Percentiles rank a stretch among this genome's conserved stretches.
phyloP scores from a whole-genome alignment of 148 eudicot species.

The Fagopyrum homotropicum region DNA sequence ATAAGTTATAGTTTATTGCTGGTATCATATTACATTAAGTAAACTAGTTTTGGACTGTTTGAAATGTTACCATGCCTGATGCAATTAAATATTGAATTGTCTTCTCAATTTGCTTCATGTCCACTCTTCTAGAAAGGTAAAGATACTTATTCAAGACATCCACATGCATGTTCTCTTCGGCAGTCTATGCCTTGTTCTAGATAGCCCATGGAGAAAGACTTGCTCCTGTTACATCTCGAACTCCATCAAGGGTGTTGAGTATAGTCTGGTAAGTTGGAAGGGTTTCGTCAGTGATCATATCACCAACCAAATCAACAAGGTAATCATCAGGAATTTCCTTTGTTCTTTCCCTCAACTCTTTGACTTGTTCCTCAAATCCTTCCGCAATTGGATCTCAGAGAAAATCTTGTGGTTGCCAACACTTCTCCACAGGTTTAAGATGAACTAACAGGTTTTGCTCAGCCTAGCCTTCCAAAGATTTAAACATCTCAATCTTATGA shows the following conservation, averaged over 20 bases:
- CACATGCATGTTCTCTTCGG: constrained; percentile 44
- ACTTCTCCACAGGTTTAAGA: constrained; percentile 38
- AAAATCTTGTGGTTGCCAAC: constrained; percentile 48
- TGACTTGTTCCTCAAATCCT: constrained; percentile 36
- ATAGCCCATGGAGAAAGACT: constrained; percentile 42
- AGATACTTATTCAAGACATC: constrained; percentile 47
- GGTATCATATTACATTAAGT: no score
- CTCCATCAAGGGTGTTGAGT: constrained; percentile 44
- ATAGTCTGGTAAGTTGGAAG: constrained; percentile 47
- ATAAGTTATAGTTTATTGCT: no score
- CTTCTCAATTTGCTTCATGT: constrained; percentile 42
- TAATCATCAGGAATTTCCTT: constrained; percentile 36
- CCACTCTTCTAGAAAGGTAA: constrained; percentile 44
- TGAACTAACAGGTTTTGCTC: constrained; percentile 31
- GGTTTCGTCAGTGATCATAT: constrained; percentile 49
- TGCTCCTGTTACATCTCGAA: constrained; percentile 41
- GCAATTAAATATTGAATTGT: constrained; percentile 44
- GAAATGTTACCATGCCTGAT: constrained; percentile 41
- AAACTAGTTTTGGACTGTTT: not conserved
- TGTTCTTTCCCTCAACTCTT: constrained; percentile 35
- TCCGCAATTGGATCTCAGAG: constrained; percentile 36
- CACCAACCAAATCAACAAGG: constrained; percentile 44
- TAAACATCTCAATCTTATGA: constrained; percentile 39
- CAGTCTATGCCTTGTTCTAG: constrained; percentile 48
- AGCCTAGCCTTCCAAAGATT: constrained; percentile 40